Conservation (phyloP, 2,329 filamentous ascomycete species). For the Penicillium sp. region DNA sequence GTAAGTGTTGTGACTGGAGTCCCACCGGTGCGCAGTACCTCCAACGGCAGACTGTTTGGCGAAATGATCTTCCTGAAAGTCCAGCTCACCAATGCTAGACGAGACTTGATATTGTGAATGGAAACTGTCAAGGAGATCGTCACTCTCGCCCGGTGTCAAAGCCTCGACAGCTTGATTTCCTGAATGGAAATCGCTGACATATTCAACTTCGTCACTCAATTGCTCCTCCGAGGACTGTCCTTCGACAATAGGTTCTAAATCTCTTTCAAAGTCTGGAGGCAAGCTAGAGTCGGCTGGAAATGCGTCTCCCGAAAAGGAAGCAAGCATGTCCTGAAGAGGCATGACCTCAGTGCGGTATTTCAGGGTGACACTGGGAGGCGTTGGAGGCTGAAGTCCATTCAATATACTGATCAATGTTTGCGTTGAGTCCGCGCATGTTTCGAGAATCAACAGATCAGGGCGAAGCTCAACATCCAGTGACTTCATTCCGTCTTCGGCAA, state of each 20-base stretch:
- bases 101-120: constrained; percentile 55
- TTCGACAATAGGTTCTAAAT: constrained; percentile 51
- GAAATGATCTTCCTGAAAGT: constrained; percentile 78
- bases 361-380: constrained; percentile 73
- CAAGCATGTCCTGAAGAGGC: constrained; percentile 81
- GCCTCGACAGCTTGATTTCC: constrained; percentile 39
- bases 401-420: constrained; percentile 81
- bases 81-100: constrained; percentile 60
- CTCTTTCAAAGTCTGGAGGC: constrained; percentile 22
- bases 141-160: constrained; percentile 37
- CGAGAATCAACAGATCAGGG: constrained; percentile 83
- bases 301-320: constrained; percentile 84
- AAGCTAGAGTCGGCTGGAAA: constrained; percentile 51
- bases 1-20: constrained; percentile 73
- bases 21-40: constrained; percentile 74
- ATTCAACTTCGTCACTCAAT: constrained; percentile 45
- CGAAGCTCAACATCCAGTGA: constrained; percentile 75
- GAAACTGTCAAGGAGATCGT: constrained; percentile 50
- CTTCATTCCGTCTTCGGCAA: constrained; percentile 59
- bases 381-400: constrained; percentile 78
- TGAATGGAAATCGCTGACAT: constrained; percentile 58
- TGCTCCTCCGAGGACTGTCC: constrained; percentile 36
- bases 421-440: constrained; percentile 95
- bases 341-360: constrained; percentile 87
- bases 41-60: constrained; percentile 59